Base-by-base conservation (phyloP, 768 basidiomycete species). In the Podaxis carcinomalis region DNA sequence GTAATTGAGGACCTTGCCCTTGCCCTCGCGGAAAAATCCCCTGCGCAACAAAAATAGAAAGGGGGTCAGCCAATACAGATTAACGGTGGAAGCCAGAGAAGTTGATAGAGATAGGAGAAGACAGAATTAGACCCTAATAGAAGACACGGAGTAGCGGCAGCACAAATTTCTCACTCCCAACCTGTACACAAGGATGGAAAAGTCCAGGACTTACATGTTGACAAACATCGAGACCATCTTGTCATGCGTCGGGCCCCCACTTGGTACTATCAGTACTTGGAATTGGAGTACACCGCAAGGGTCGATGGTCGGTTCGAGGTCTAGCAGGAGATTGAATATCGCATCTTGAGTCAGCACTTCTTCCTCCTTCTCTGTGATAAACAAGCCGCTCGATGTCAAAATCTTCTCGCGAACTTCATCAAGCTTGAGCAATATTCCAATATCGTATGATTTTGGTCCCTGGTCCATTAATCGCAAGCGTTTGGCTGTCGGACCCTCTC, bases 271-370 rank as follows among this genome's bases (percentile, higher is more conserved):
- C 21, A 39, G 11, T 2, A 54, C 52, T 54, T 54, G 52, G 11
- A 54, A 23, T 39, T 54, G 52, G 52, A 54, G 52, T 6, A 54
- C 36, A 1, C 47, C 47, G 21, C 16, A 47, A 10, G n/a, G 56
- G 11, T 36, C 46, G 35, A 57, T 11, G 2, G 9, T 39, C 5
- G n/a, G 10, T 39, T 59, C 50, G 27, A 59, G 57, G 37, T 59
- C 57, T 2, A 59, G 16, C 28, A 59, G 57, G 39, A 59, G 16
- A 10, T 50, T 27, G 27, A 19, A 44, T 52, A 59, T 52, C n/a
- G 50, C 57, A 28, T 51, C 50, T 50, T 51, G 36, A 11, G 40
- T 51, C 27, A 39, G 16, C 7, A 5, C 39, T 19, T 25, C 27
- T 19, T 52, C 39, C 19, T 32, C 27, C 19, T 57, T 28, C 13